Base-by-base conservation (phyloP, 768 basidiomycete genomes). In the Psilocybe cyanescens region DNA sequence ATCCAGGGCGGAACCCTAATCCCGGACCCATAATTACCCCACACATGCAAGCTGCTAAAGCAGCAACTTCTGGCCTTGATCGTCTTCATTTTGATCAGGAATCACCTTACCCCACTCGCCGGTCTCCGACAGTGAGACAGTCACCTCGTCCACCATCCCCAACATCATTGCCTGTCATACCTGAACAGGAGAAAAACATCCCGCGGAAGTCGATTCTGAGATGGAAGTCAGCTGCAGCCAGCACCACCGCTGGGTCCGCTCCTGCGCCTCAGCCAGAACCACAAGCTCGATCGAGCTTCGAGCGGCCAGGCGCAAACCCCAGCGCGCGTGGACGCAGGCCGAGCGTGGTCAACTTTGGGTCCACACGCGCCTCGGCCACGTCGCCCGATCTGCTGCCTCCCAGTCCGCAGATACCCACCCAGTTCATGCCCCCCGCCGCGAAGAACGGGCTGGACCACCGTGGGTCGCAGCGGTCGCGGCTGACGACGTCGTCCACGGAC, bases 121-220 rank as follows among this genome's bases (percentile, higher is more conserved):
- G 72, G 19, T 59, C 72, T 31, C 68, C 70, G 8, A 62, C 69
- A 58, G 53, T 66, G 31, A 66, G 69, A 39, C 68, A 72, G 56
- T 70, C 74, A 24, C 71, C 74, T 29, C 76, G 70, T 59, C 75
- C 68, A 68, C 75, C 67, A 50, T 78, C 70, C 46, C 75, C 71
- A 54, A 65, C 75, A 31, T 63, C 70, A 30, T 59, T 71, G 12
- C 68, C 71, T 30, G 65, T 67, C 17, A 66, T 72, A n/a, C 76
- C 77, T 52, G 79, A 79, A 30, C 75, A 75, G 65, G 81, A 84
- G 64, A 84, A 80, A 67, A 68, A 73, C 8, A 77, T 73, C 28
- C 77, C 77, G 52, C 84, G 87, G 46, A 91, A 90, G 76, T 92
- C 90, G 9, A 91, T 92, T 60, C 72, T 91, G 65, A 90, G 91